Percentiles rank a stretch among this genome's conserved stretches.
These are phyloP conservation scores for Cladophialophora psammophila DNA, from an alignment of 2,329 filamentous ascomycete species.

Conservation along the genomic window DNA sequence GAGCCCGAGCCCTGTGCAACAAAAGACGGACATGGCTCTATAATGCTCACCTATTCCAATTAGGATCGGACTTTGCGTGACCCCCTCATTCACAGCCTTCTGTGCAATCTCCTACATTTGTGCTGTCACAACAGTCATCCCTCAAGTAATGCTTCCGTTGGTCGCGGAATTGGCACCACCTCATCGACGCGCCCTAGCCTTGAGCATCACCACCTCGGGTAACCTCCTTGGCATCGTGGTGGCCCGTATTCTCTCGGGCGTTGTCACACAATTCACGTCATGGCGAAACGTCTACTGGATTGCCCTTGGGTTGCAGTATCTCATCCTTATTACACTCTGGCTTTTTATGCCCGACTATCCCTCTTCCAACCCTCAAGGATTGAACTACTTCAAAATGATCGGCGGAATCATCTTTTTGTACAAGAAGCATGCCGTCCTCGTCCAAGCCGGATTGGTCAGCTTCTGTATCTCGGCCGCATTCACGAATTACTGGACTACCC, in stretches of 20 bases:
- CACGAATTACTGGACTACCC: constrained; percentile 74
- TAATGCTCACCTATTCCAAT: neutral
- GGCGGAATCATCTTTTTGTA: constrained; percentile 70
- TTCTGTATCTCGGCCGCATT: constrained; percentile 69
- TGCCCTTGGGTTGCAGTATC: constrained; percentile 72
- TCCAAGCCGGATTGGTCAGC: constrained; percentile 72
- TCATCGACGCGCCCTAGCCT: constrained; percentile 70
- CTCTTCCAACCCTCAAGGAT: constrained; percentile 69
- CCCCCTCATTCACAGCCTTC: constrained; percentile 69
- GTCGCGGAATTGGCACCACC: constrained; percentile 79
- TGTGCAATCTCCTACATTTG: constrained; percentile 74
- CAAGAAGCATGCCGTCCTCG: constrained; percentile 69
- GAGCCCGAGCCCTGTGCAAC: neutral
- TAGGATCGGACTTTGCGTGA: constrained; percentile 71
- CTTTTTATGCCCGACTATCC: constrained; percentile 83
- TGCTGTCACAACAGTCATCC: constrained; percentile 81
- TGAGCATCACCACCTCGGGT: constrained; percentile 78
- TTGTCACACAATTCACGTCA: constrained; percentile 73
- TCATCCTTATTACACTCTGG: constrained; percentile 71
- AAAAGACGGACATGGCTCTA: neutral
- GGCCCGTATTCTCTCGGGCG: constrained; percentile 76
- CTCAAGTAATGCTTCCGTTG: constrained; percentile 79
- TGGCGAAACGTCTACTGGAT: constrained; percentile 86
- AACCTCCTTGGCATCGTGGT: constrained; percentile 77
- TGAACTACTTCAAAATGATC: constrained; percentile 59